Evolutionary conservation across 129 eudicot genomes (phyloP), one percentile per base, ranked within the genome.

Genomic region (Escallonia rubra): DNA sequence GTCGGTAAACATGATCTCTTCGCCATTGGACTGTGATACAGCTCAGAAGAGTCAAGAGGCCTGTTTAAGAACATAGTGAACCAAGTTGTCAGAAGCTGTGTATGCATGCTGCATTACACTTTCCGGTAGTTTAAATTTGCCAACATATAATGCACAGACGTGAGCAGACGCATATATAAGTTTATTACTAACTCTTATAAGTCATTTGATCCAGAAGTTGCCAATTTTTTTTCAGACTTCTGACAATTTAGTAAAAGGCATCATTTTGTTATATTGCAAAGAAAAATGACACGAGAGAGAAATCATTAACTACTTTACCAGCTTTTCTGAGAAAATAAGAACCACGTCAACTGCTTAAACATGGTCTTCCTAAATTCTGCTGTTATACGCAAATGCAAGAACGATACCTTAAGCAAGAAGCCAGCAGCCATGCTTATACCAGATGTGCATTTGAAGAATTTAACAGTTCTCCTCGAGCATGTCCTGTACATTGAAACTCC

Each of bases 51-150:
- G 45, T 10, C 68, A 64, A 41, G 47, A 64, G 58, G 46, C 46
- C 54, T 14, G 59, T 34, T 49, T 65, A 39, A 66, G 61, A 66
- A 67, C 72, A 11, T 1, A 14, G 15, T 4, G n/a, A 66, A 41
- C 8, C 6, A n/a, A 41, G 41, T 38, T 9, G 13, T 11, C 7
- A 55, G 45, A 13, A 34, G 46, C 12, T 55, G 45, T n/a, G 42
- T 13, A 12, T 51, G 12, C 61, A 52, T 53, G 49, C n/a, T 12
- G 6, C 50, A 8, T n/a, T 52, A 53, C 41, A 61, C 61, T 38
- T 61, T 12, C 48, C 45, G 34, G 3, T 15, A 63, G 45, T 50
- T 41, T 43, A 50, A 61, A 12, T 14, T 10, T 41, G 23, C 65
- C 34, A 12, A 41, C 13, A 12, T 10, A 61, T 7, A 43, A 41